Percentiles rank a stretch among this genome's conserved stretches.
Evolutionary conservation across 345 rosid species (phyloP).

Genomic region (Boechera retrofracta): DNA sequence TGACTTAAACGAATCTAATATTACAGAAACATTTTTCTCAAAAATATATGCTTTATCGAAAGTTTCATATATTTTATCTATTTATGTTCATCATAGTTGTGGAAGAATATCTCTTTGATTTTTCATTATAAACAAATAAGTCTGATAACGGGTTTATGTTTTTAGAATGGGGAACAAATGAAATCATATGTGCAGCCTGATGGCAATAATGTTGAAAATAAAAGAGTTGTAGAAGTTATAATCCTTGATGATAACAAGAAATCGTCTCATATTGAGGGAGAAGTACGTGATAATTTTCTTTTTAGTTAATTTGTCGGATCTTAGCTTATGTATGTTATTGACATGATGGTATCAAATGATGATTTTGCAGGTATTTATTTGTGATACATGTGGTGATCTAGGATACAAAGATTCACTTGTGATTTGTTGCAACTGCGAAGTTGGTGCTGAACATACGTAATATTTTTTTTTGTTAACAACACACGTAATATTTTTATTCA

Average conservation of each 20-base stretch:
- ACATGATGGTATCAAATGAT: neutral
- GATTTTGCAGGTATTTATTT: conserved; percentile 56
- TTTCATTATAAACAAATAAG: conserved; percentile 1
- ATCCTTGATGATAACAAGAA: neutral
- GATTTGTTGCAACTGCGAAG: conserved; percentile 55
- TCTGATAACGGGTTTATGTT: conserved; percentile 18
- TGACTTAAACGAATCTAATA: conserved; percentile 33
- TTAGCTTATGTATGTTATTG: no score
- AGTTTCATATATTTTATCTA: conserved; percentile 19
- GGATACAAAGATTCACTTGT: conserved; percentile 62
- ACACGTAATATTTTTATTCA: neutral
- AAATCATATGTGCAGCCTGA: conserved; percentile 30
- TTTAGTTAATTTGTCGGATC: neutral
- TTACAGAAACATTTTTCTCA: conserved; percentile 36
- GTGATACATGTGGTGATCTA: conserved; percentile 71
- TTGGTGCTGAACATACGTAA: conserved; percentile 79
- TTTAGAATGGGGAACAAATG: conserved; percentile 43
- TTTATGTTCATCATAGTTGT: neutral
- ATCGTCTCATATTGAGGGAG: neutral
- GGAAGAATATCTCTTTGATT: neutral
- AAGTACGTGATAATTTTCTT: conserved; percentile 2
- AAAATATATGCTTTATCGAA: conserved; percentile 30
- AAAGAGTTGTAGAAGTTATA: neutral
- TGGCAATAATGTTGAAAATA: neutral
- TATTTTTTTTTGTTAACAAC: neutral